Evolutionary conservation across 768 basidiomycete species (phyloP).

Genomic region (Rhodosporidiobolus odoratus): DNA sequence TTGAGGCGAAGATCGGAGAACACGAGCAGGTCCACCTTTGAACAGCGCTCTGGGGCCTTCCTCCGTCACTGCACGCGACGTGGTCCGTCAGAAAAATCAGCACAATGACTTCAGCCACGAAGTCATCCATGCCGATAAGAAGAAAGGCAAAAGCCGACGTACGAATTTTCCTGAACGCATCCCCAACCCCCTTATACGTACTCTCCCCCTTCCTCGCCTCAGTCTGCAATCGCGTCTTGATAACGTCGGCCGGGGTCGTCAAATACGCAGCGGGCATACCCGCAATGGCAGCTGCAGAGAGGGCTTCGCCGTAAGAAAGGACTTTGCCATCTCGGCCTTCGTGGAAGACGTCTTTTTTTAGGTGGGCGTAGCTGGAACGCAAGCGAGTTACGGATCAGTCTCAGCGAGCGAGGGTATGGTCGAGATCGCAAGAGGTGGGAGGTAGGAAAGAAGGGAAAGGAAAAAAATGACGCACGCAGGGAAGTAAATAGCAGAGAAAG

Average conservation of each 20-base stretch:
- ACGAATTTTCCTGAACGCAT: conserved; percentile 89
- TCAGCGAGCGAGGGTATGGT: too few relatives aligned
- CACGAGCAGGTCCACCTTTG: conserved; percentile 84
- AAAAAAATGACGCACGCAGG: conserved; percentile 48
- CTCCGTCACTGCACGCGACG: conserved; percentile 61
- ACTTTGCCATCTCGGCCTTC: conserved; percentile 95
- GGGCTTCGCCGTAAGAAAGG: conserved; percentile 81
- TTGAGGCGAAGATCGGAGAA: conserved; percentile 66
- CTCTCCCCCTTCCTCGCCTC: conserved; percentile 88
- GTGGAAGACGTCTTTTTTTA: conserved; percentile 88
- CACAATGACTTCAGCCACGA: background rate
- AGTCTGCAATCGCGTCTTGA: conserved; percentile 92
- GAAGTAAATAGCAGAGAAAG: conserved; percentile 66
- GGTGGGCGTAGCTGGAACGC: conserved; percentile 40
- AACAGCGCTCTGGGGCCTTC: conserved; percentile 84
- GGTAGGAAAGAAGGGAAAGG: background rate
- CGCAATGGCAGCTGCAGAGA: conserved; percentile 73
- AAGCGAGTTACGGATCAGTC: too few relatives aligned
- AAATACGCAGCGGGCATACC: conserved; percentile 86
- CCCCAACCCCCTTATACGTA: conserved; percentile 77
- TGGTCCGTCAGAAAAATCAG: background rate
- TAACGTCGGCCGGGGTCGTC: conserved; percentile 63
- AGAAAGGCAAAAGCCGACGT: conserved; percentile 46
- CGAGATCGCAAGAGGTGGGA: background rate
- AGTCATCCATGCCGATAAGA: background rate